A percentile compares a stretch with the other conserved stretches of the same genome.
phyloP scores from a whole-genome alignment of 2,329 filamentous ascomycete genomes.

The Aphanocladium album region DNA sequence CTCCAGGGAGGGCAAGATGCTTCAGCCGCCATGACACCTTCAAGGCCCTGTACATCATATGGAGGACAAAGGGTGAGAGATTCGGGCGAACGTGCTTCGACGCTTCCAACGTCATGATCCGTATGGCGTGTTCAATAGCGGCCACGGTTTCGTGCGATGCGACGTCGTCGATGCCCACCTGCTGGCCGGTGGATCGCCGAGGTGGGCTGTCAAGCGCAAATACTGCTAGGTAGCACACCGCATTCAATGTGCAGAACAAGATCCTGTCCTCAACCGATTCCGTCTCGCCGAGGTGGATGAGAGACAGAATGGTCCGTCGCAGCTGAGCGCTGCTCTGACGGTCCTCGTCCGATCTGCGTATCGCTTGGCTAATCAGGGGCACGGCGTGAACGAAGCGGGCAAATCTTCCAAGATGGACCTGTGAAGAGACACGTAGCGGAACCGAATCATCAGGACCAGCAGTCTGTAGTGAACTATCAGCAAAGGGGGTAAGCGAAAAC shows the following conservation, averaged over 20 bases:
- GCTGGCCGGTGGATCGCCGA: no score
- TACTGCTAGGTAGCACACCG: slow-evolving; percentile 6
- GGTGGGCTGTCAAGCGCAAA: not conserved
- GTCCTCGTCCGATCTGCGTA: not conserved
- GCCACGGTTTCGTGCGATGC: not conserved
- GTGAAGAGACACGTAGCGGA: slow-evolving; percentile 8
- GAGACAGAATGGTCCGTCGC: slow-evolving; percentile 13
- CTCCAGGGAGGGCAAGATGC: not conserved
- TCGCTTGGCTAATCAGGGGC: slow-evolving; percentile 13
- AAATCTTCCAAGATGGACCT: slow-evolving; percentile 12
- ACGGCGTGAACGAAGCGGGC: slow-evolving; percentile 14
- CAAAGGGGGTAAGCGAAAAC: not conserved
- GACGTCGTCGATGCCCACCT: no score
- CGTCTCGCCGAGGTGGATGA: slow-evolving; percentile 6
- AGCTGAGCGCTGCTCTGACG: slow-evolving; percentile 8
- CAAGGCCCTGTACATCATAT: not conserved
- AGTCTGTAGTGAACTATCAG: no score
- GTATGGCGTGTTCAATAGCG: not conserved
- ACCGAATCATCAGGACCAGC: not conserved
- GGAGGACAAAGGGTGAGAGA: not conserved
- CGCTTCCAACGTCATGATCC: not conserved
- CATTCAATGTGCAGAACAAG: slow-evolving; percentile 11
- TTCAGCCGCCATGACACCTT: not conserved
- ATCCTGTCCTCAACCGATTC: slow-evolving; percentile 9
- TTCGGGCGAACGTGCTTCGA: not conserved